Percentiles rank a stretch among this genome's conserved stretches.
Conservation (phyloP, 495 filamentous ascomycete genomes). For the Thermochaetoides thermophila region DNA sequence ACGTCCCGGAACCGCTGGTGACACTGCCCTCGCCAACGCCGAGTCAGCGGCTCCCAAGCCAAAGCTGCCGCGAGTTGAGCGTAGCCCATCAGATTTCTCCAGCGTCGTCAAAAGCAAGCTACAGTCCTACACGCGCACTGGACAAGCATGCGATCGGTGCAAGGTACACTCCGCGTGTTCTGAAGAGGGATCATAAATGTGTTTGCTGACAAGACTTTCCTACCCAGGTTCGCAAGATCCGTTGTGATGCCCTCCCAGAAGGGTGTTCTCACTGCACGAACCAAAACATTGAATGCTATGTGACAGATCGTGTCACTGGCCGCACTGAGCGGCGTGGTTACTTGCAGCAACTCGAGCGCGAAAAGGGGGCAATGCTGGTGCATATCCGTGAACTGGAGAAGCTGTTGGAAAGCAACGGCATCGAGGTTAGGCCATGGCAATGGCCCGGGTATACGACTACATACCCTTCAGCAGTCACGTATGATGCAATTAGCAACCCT, state of each 20-base stretch:
- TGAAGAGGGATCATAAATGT: no score
- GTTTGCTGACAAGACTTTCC: no score
- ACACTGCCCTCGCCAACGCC: conserved; percentile 14
- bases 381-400: conserved; percentile 38
- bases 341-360: conserved; percentile 45
- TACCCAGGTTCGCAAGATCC: conserved; percentile 62
- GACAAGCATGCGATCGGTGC: conserved; percentile 84
- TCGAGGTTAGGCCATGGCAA: conserved; percentile 26
- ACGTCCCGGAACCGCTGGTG: conserved; percentile 25
- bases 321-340: conserved; percentile 66
- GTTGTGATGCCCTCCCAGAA: conserved; percentile 57
- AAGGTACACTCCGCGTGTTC: conserved; percentile 45
- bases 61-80: conserved; percentile 34
- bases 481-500: conserved; percentile 17
- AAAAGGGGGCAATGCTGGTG: conserved; percentile 38
- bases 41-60: conserved; percentile 21
- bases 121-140: conserved; percentile 51
- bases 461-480: conserved; percentile 16
- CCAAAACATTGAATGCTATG: conserved; percentile 56
- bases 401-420: conserved; percentile 22
- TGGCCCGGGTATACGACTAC: conserved; percentile 15
- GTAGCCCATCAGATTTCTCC: conserved; percentile 47
- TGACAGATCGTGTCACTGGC: conserved; percentile 79
- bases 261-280: conserved; percentile 65
- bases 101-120: conserved; percentile 49